Evolutionary conservation across 352 stramenopile genomes (phyloP).

Genomic region (Phytophthora multivora): DNA sequence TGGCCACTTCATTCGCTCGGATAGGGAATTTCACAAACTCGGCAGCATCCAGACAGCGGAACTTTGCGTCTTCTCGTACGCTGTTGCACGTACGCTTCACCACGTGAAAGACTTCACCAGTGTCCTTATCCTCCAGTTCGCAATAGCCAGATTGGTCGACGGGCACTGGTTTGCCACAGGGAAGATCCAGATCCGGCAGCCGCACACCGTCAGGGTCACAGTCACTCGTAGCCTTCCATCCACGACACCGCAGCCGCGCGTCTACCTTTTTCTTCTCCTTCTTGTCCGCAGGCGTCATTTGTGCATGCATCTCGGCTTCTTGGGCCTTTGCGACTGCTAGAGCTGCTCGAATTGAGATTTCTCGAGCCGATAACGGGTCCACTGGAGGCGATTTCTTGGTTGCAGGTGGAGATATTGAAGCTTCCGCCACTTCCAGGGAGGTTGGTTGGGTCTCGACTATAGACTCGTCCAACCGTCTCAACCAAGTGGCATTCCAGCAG

Average conservation of each 20-base stretch:
- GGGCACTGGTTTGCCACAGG: constrained; percentile 25
- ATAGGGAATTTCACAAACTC: constrained; percentile 69
- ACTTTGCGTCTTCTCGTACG: constrained; percentile 43
- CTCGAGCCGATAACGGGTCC: constrained; percentile 12
- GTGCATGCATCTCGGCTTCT: constrained; percentile 15
- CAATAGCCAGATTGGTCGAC: constrained; percentile 50
- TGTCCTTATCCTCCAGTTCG: constrained; percentile 41
- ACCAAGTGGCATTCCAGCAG: constrained; percentile 19
- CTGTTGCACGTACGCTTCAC: constrained; percentile 61
- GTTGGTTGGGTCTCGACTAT: neutral
- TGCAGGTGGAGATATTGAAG: neutral
- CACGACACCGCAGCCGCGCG: constrained; percentile 29
- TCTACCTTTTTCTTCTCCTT: constrained; percentile 24
- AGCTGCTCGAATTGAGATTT: constrained; percentile 24
- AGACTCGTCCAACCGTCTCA: neutral
- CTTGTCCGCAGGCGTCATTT: constrained; percentile 15
- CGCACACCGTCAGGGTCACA: constrained; percentile 26
- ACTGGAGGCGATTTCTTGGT: neutral
- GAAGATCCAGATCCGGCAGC: constrained; percentile 12
- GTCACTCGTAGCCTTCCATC: constrained; percentile 28
- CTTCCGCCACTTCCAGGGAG: neutral
- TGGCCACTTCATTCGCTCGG: constrained; percentile 34
- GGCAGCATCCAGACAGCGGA: constrained; percentile 54
- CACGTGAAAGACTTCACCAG: constrained; percentile 29
- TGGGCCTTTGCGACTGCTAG: constrained; percentile 16